These are phyloP conservation scores for Boletus rex-veris DNA, from an alignment of 768 basidiomycete genomes.

Conservation along the genomic window DNA sequence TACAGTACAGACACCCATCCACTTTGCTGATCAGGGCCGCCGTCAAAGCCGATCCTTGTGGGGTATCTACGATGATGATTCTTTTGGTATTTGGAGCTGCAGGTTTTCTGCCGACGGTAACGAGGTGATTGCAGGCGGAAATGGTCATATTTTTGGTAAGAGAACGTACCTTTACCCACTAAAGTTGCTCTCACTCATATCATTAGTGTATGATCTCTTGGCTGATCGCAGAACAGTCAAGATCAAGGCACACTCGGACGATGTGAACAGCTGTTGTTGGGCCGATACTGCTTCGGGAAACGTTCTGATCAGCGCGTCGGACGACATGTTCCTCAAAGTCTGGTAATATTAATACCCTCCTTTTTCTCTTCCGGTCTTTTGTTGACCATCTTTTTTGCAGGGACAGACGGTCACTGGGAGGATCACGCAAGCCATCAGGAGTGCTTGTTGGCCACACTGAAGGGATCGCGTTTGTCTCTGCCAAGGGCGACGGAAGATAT, in stretches of 20 bases:
- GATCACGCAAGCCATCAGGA: constrained; percentile 75
- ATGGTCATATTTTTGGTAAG: constrained; percentile 72
- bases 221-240: constrained; percentile 75
- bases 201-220: constrained; percentile 84
- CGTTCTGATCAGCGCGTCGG: constrained; percentile 91
- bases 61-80: constrained; percentile 38
- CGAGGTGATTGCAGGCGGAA: constrained; percentile 92
- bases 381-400: constrained; percentile 27
- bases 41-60: constrained; percentile 33
- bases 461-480: constrained; percentile 90
- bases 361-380: background rate
- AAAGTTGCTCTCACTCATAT: background rate
- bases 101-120: constrained; percentile 95
- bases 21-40: constrained; percentile 48
- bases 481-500: constrained; percentile 96
- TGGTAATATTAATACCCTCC: constrained; percentile 54
- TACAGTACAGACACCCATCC: constrained; percentile 58
- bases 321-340: constrained; percentile 92
- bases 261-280: constrained; percentile 96
- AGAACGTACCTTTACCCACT: background rate
- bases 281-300: constrained; percentile 92
- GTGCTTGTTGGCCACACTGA: constrained; percentile 95
- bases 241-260: constrained; percentile 83
- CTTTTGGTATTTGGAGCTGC: constrained; percentile 87
- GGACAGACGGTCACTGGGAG: constrained; percentile 49